Conservation (phyloP, 768 basidiomycete species). For the Kwoniella shandongensis region DNA sequence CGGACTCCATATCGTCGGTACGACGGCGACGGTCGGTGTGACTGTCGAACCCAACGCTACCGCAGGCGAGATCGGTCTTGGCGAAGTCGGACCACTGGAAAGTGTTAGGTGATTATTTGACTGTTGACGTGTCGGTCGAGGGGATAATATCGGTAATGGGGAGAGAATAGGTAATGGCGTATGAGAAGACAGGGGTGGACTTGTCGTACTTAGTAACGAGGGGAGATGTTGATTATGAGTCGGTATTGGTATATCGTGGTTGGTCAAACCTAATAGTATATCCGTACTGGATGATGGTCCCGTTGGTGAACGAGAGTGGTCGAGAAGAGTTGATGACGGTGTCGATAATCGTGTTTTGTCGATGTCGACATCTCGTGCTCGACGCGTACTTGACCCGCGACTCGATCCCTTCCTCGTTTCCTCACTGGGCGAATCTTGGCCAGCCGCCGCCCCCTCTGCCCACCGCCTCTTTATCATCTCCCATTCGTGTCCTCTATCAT, state of each 20-base stretch:
- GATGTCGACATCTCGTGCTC: background rate
- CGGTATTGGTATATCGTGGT: background rate
- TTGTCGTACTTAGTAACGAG: background rate
- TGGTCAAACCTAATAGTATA: no score
- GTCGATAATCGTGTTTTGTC: no score
- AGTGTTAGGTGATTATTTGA: background rate
- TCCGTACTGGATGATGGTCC: no score
- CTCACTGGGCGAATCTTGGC: no score
- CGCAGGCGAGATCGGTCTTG: conserved; percentile 7
- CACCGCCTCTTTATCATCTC: conserved; percentile 29
- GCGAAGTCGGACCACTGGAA: background rate
- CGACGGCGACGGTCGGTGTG: background rate
- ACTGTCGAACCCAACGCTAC: no score
- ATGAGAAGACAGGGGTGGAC: background rate
- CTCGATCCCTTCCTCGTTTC: background rate
- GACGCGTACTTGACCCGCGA: background rate
- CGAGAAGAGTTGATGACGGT: no score
- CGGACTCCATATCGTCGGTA: conserved; percentile 13
- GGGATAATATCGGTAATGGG: background rate
- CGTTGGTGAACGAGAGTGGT: no score
- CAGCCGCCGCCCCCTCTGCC: conserved; percentile 14
- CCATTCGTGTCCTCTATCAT: conserved; percentile 33
- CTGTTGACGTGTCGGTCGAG: background rate
- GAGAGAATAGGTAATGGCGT: background rate
- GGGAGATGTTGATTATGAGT: background rate